phyloP scores from a whole-genome alignment of 2,329 filamentous ascomycete genomes.

The Aspergillus sp. region DNA sequence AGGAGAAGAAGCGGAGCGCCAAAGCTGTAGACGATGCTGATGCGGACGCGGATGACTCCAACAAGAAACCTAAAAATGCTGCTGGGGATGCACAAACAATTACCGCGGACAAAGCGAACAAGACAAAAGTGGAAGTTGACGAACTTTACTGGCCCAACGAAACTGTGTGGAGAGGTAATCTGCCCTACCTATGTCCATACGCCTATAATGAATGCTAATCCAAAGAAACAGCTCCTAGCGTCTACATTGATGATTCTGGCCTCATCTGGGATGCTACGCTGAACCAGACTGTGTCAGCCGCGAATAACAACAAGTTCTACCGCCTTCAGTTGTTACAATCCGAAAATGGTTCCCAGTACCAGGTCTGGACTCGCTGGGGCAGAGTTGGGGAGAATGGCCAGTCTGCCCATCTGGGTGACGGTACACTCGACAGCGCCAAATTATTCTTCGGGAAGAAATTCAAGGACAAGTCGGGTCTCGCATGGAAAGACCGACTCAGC shows the following conservation, averaged over 20 bases:
- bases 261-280: conserved; percentile 76
- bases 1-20: conserved; percentile 31
- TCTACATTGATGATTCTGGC: conserved; percentile 66
- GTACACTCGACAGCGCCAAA: conserved; percentile 41
- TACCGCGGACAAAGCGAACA: conserved; percentile 40
- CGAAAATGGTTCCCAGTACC: conserved; percentile 39
- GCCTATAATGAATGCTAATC: not conserved
- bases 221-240: conserved; percentile 31
- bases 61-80: conserved; percentile 39
- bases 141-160: conserved; percentile 29
- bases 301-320: conserved; percentile 85
- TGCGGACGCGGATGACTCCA: conserved; percentile 22
- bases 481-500: conserved; percentile 49
- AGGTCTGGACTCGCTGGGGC: conserved; percentile 77
- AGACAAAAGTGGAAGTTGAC: conserved; percentile 49
- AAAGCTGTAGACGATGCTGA: conserved; percentile 17
- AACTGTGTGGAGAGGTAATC: conserved; percentile 1
- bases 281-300: conserved; percentile 70
- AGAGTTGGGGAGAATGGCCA: conserved; percentile 63
- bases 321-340: conserved; percentile 62
- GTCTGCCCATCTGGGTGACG: conserved; percentile 40
- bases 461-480: conserved; percentile 55
- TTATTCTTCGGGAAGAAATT: conserved; percentile 56
- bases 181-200: not conserved
- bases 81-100: conserved; percentile 43